These are phyloP conservation scores for Selaginella tamariscina DNA, from an alignment of 75 land plant species.

Conservation along the genomic window DNA sequence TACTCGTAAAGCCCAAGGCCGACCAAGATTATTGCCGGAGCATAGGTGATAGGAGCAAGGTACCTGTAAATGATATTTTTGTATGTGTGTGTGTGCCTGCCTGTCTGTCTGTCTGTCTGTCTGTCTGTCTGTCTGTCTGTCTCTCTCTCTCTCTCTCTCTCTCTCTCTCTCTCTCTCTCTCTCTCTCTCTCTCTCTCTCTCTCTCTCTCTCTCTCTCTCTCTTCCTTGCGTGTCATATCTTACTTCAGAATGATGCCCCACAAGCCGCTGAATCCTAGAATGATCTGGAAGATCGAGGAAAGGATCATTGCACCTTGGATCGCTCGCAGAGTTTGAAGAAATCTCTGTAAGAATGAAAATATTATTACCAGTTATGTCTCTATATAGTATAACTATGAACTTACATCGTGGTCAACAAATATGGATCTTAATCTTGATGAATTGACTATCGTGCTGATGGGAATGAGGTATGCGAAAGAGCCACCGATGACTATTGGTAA, in stretches of 20 bases:
- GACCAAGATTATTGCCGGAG: slow-evolving; percentile 52
- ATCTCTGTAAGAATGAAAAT: not conserved
- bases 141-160: too few species aligned
- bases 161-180: too few species aligned
- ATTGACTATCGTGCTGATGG: not conserved
- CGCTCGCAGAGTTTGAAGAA: slow-evolving; percentile 39
- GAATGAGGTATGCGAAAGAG: slow-evolving; percentile 4
- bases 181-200: too few species aligned
- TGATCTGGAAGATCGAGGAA: slow-evolving; percentile 53
- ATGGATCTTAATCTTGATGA: slow-evolving; percentile 2
- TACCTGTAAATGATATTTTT: slow-evolving; percentile 28
- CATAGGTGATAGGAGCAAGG: slow-evolving; percentile 49
- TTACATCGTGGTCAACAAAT: not conserved
- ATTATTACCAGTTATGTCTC: too few species aligned
- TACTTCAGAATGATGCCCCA: slow-evolving; percentile 68
- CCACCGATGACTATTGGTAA: slow-evolving; percentile 3
- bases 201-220: too few species aligned
- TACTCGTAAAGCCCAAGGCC: slow-evolving; percentile 67
- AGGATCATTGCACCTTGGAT: slow-evolving; percentile 74
- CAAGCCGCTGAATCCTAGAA: slow-evolving; percentile 64
- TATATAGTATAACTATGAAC: too few species aligned
- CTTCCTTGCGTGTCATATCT: too few species aligned
- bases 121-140: slow-evolving; percentile 14
- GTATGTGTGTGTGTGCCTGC: not conserved
- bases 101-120: not conserved